Conservation (phyloP, 108 stramenopile genomes). For the Nitzschia sp. region DNA sequence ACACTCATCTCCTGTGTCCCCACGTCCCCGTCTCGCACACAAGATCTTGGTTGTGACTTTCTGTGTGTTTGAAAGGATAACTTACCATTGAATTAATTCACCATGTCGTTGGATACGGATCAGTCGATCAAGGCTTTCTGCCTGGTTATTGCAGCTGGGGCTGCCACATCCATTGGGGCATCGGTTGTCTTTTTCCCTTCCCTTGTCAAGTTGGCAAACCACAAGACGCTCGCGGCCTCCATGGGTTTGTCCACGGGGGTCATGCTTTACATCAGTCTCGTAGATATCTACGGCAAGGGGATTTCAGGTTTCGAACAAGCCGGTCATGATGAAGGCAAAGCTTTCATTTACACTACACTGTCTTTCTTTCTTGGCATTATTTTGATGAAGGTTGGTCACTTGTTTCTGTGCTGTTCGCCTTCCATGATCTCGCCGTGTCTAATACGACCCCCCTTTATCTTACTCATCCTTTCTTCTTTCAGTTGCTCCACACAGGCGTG, state of each 20-base stretch:
- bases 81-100: too few relatives aligned
- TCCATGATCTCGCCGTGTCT: too few relatives aligned
- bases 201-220: constrained; percentile 56
- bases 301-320: constrained; percentile 36
- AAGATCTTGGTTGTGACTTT: too few relatives aligned
- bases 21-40: too few relatives aligned
- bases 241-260: constrained; percentile 84
- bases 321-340: constrained; percentile 37
- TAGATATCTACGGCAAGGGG: constrained; percentile 80
- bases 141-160: constrained; percentile 46
- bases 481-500: not conserved
- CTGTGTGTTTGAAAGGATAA: too few relatives aligned
- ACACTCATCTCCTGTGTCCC: too few relatives aligned
- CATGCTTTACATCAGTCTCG: constrained; percentile 88
- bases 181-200: constrained; percentile 73
- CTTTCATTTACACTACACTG: constrained; percentile 53
- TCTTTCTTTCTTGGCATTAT: constrained; percentile 61
- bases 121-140: constrained; percentile 36
- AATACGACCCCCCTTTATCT: not conserved
- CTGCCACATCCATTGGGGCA: constrained; percentile 60
- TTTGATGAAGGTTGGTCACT: constrained; percentile 51
- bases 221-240: constrained; percentile 57
- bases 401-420: not conserved
- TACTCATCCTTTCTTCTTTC: constrained; percentile 6
- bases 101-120: too few relatives aligned